Percentiles rank a stretch among this genome's conserved stretches.
Conservation (phyloP, 129 eudicot species). For the Sambucus nigra region DNA sequence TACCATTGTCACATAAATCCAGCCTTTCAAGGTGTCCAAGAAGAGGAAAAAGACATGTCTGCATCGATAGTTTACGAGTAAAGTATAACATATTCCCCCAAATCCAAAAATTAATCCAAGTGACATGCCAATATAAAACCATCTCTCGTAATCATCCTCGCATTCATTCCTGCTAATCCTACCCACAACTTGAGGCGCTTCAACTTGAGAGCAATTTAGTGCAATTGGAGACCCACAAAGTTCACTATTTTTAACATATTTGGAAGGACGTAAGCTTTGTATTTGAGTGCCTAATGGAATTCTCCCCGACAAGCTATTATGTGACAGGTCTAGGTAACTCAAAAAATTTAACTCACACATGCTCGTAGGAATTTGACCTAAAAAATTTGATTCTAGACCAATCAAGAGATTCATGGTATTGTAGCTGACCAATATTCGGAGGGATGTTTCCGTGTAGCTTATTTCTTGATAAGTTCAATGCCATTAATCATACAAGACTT, state of each 20-base stretch:
- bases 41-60: no score
- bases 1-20: no score
- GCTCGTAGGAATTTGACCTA: slow-evolving; percentile 15
- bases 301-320: slow-evolving; percentile 18
- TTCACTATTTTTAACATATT: slow-evolving; percentile 2
- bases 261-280: slow-evolving; percentile 4
- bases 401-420: slow-evolving; percentile 6
- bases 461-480: slow-evolving; percentile 13
- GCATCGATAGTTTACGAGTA: no score
- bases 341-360: background rate
- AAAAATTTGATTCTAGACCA: slow-evolving; percentile 6
- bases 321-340: slow-evolving; percentile 10
- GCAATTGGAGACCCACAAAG: slow-evolving; percentile 15
- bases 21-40: no score
- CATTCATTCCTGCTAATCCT: background rate
- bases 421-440: slow-evolving; percentile 2
- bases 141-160: background rate
- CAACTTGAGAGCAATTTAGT: background rate
- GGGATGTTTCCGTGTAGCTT: slow-evolving; percentile 8
- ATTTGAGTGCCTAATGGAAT: slow-evolving; percentile 15
- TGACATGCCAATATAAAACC: background rate
- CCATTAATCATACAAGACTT: slow-evolving; percentile 3
- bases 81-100: no score
- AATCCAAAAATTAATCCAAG: background rate
- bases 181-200: background rate